Evolutionary conservation across 2,329 filamentous ascomycete genomes (phyloP).

Genomic region (Ascochyta viciae-villosae): DNA sequence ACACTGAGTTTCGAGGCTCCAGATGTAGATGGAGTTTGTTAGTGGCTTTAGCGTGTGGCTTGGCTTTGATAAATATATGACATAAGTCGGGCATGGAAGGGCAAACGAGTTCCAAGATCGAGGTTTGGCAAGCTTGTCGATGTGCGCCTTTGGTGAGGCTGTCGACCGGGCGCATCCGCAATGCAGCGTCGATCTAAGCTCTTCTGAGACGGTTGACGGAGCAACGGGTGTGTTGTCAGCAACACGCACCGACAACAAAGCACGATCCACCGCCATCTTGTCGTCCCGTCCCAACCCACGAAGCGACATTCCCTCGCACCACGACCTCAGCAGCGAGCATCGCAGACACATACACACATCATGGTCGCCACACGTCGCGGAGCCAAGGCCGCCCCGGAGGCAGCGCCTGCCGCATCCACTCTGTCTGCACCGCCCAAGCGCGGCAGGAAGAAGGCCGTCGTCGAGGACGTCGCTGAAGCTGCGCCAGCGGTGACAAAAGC

Average conservation of each 20-base stretch:
- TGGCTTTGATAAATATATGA: no score
- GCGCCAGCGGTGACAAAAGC: conserved; percentile 28
- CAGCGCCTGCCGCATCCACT: conserved; percentile 30
- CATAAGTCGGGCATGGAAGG: no score
- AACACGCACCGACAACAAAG: conserved; percentile 36
- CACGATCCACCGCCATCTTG: conserved; percentile 22
- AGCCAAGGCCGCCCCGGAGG: conserved; percentile 35
- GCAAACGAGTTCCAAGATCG: no score
- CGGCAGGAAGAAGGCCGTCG: conserved; percentile 35
- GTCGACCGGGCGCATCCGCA: not conserved
- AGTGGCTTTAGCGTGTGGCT: no score
- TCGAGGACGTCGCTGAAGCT: conserved; percentile 28
- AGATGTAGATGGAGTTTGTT: no score
- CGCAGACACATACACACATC: conserved; percentile 22
- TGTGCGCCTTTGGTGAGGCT: conserved; percentile 2
- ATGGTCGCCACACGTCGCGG: conserved; percentile 46
- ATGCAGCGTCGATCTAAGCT: conserved; percentile 1
- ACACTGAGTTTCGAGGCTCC: not conserved
- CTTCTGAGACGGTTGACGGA: conserved; percentile 19
- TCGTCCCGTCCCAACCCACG: conserved; percentile 19
- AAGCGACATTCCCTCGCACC: conserved; percentile 14
- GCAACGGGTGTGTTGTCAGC: conserved; percentile 23
- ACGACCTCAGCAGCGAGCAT: conserved; percentile 21
- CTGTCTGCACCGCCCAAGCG: conserved; percentile 44
- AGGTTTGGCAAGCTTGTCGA: no score